These are phyloP conservation scores for Inonotus obliquus DNA, from an alignment of 1,284 basidiomycete species.

Conservation along the genomic window DNA sequence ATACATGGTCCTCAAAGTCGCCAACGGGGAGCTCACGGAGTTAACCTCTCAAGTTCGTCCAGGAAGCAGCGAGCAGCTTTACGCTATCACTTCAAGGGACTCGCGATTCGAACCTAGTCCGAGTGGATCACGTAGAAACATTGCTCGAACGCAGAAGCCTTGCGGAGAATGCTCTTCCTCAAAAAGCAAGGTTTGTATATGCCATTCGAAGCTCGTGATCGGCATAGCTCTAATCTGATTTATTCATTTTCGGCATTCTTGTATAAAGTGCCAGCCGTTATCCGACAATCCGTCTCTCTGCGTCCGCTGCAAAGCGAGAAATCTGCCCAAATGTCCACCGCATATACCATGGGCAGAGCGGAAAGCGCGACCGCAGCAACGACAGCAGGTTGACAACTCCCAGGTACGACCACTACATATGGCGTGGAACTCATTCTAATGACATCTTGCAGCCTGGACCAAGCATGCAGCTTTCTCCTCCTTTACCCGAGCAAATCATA, in stretches of 20 bases:
- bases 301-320: background rate
- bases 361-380: background rate
- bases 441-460: background rate
- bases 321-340: background rate
- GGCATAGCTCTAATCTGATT: background rate
- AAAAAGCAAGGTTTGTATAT: conserved; percentile 1
- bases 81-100: background rate
- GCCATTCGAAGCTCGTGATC: background rate
- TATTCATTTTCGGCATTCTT: background rate
- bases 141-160: conserved; percentile 1
- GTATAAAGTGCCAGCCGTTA: conserved; percentile 3
- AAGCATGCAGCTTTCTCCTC: background rate
- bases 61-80: background rate
- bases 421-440: background rate
- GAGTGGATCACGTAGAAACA: background rate
- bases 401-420: background rate
- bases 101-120: background rate
- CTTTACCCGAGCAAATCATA: background rate
- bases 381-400: background rate
- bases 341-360: conserved; percentile 9
- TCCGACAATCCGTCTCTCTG: background rate
- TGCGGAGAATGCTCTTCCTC: conserved; percentile 11
- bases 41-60: background rate
- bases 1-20: background rate
- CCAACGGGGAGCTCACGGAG: background rate